phyloP scores from a whole-genome alignment of 345 rosid species.

The Brassica nigra region DNA sequence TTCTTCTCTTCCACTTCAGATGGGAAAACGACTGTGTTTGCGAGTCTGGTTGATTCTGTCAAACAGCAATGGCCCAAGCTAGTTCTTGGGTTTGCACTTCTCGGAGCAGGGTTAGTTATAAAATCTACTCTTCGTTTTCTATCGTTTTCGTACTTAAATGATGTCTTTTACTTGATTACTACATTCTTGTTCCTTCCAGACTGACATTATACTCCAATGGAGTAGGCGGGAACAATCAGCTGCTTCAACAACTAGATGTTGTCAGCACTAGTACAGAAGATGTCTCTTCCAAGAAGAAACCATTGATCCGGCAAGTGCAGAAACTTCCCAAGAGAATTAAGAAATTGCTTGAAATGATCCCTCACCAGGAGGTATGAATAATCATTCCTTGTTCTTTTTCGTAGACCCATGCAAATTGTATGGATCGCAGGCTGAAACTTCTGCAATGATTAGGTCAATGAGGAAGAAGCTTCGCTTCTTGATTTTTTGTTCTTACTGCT shows the following conservation, averaged over 20 bases:
- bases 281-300: slow-evolving; percentile 70
- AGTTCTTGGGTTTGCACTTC: slow-evolving; percentile 67
- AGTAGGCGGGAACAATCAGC: slow-evolving; percentile 60
- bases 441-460: slow-evolving; percentile 63
- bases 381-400: slow-evolving; percentile 18
- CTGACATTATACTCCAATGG: slow-evolving; percentile 69
- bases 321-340: slow-evolving; percentile 72
- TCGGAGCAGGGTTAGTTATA: slow-evolving; percentile 80
- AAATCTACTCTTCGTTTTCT: slow-evolving; percentile 25
- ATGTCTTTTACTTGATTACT: no score
- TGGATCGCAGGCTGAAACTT: slow-evolving; percentile 22
- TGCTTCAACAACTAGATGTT: slow-evolving; percentile 73
- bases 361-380: slow-evolving; percentile 79
- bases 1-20: slow-evolving; percentile 87
- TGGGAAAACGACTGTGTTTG: slow-evolving; percentile 72
- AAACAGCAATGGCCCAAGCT: slow-evolving; percentile 84
- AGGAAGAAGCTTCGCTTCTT: slow-evolving; percentile 94
- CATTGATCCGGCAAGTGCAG: slow-evolving; percentile 61
- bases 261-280: slow-evolving; percentile 71
- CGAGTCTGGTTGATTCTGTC: slow-evolving; percentile 61
- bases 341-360: slow-evolving; percentile 72
- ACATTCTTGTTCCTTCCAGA: slow-evolving; percentile 39
- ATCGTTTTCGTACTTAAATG: background rate
- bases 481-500: slow-evolving; percentile 90
- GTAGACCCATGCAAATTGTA: slow-evolving; percentile 8